phyloP scores from a whole-genome alignment of 257 asterid species.

The Coffea eugenioides region DNA sequence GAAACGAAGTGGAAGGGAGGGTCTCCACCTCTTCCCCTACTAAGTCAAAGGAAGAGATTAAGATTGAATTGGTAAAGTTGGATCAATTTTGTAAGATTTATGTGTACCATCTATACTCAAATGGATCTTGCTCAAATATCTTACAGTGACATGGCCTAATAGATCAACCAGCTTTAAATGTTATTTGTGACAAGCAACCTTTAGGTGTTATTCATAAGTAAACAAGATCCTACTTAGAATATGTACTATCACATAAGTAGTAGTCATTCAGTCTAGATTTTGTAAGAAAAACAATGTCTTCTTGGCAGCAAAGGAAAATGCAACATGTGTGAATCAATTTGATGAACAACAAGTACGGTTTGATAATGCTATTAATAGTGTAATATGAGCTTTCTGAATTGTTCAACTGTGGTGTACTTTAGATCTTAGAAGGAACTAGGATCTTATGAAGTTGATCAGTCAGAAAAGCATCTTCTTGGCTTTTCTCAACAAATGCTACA shows the following conservation, averaged over 20 bases:
- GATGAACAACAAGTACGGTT: too few species aligned
- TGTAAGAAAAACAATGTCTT: too few species aligned
- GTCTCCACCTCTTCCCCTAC: too few species aligned
- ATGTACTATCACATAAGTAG: neutral
- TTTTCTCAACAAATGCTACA: neutral
- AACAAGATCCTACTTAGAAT: neutral
- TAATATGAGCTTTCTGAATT: neutral
- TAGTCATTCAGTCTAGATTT: neutral
- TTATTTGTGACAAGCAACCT: neutral
- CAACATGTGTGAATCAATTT: too few species aligned
- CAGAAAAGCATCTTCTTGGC: neutral
- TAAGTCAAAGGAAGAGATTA: neutral
- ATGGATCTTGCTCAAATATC: neutral
- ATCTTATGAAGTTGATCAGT: neutral
- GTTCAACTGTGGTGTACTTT: neutral
- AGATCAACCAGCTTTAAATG: neutral
- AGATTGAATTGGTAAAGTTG: neutral
- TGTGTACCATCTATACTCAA: neutral
- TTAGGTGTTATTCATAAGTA: neutral
- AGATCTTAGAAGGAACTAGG: neutral
- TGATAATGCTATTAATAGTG: neutral
- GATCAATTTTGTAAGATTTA: neutral
- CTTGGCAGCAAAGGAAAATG: neutral
- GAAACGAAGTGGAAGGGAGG: too few species aligned
- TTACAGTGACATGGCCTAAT: neutral